Percentiles rank a stretch among this genome's conserved stretches.
Conservation (phyloP, 768 basidiomycete species). For the Tubosaeta sp. region DNA sequence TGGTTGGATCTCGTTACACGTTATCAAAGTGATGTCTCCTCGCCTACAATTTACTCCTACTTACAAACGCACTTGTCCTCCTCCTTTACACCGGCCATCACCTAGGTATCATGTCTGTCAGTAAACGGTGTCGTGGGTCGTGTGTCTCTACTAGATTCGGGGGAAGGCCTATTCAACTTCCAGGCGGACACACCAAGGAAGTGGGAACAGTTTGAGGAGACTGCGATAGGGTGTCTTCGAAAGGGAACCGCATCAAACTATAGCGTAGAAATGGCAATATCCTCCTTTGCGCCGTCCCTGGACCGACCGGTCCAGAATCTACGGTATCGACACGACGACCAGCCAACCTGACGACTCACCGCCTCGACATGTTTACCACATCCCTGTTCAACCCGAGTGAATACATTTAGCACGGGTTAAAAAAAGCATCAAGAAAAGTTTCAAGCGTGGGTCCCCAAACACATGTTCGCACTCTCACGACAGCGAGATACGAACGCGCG, state of each 20-base stretch:
- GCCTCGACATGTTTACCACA: constrained; percentile 64
- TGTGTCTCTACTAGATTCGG: constrained; percentile 21
- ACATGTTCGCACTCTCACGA: constrained; percentile 8
- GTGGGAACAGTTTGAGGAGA: constrained; percentile 21
- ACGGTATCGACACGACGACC: constrained; percentile 8
- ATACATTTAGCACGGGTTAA: constrained; percentile 5
- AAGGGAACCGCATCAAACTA: constrained; percentile 35
- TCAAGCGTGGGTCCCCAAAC: constrained; percentile 7
- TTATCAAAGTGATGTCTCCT: neutral
- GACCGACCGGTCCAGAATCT: constrained; percentile 16
- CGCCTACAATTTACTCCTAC: constrained; percentile 16
- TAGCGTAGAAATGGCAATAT: constrained; percentile 22
- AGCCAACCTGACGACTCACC: constrained; percentile 40
- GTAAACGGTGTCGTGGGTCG: constrained; percentile 25
- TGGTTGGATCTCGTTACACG: constrained; percentile 9
- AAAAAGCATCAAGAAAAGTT: neutral
- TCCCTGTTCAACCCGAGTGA: constrained; percentile 42
- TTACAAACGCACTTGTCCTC: constrained; percentile 45
- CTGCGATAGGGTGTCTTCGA: constrained; percentile 32
- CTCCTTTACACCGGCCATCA: constrained; percentile 47
- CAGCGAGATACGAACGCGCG: constrained; percentile 10
- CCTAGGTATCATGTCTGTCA: constrained; percentile 32
- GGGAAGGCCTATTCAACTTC: constrained; percentile 9
- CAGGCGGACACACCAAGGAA: constrained; percentile 19
- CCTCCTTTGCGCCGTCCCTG: constrained; percentile 5